Base-by-base conservation (phyloP, 768 basidiomycete genomes). In the Ramaria rubella region DNA sequence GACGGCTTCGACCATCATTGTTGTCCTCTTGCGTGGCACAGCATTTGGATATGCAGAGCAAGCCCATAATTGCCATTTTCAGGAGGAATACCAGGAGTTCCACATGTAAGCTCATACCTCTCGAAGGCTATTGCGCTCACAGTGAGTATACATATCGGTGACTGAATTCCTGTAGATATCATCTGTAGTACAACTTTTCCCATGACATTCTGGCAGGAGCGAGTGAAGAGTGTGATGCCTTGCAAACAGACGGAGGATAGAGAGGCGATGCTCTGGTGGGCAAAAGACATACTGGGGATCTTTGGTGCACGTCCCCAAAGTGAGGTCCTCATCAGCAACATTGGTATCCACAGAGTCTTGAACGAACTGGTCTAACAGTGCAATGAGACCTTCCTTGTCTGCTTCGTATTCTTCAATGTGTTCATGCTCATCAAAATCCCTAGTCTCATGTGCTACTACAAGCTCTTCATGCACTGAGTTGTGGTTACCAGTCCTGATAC, bases 31-130 rank as follows among this genome's bases (percentile, higher is more conserved):
- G 1, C 63, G 56, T 4, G 67, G 65, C 1, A 71, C 26, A n/a
- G 36, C 36, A 23, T 58, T 58, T 0, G 59, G 57, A 14, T 65
- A 59, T 12, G 62, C 60, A 5, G 69, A 69, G 3, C 65, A 58
- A 5, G 72, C 69, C 72, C 70, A 72, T 1, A 72, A 63, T 19
- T 49, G 55, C 70, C 71, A 73, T 60, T 57, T 64, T 15, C 59
- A 58, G 1, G 65, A 66, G 24, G 60, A 31, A 55, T 73, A 72
- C 72, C 72, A 73, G 15, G 52, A 65, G 7, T 62, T 60, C 72
- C 72, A 72, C 62, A 73, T 58, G 48, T 73, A 73, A 2, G 61
- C 72, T 69, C 71, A 72, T 4, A 70, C 69, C 50, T 73, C 67
- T 1, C 62, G 44, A 8, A 74, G 64, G 2, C 64, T 66, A 7